Evolutionary conservation across 164 flowering plant genomes (phyloP).

Genomic region (Nymphaea thermarum): DNA sequence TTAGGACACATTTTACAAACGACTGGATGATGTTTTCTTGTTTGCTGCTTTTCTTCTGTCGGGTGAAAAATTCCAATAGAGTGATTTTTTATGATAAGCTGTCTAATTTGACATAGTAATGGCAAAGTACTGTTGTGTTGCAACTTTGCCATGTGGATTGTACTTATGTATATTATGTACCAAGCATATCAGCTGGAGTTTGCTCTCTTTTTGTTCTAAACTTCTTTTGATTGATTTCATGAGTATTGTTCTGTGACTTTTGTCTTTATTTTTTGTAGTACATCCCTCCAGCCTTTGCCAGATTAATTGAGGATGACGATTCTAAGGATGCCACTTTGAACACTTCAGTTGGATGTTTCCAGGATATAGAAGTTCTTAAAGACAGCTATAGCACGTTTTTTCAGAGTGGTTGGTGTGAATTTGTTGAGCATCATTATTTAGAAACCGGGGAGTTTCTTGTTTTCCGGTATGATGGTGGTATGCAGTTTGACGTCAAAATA

Average conservation of each 20-base stretch:
- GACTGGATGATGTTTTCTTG: no score
- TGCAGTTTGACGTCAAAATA: conserved; percentile 43
- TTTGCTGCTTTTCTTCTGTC: no score
- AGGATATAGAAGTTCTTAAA: conserved; percentile 34
- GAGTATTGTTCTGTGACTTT: no score
- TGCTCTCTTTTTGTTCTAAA: not conserved
- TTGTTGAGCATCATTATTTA: conserved; percentile 44
- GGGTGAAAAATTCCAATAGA: no score
- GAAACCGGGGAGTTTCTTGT: conserved; percentile 44
- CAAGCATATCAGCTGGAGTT: not conserved
- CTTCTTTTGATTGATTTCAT: not conserved
- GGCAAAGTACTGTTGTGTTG: no score
- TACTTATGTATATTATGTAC: no score
- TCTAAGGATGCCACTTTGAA: conserved; percentile 24
- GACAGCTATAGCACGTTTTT: conserved; percentile 21
- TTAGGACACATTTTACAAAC: no score
- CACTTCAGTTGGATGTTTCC: conserved; percentile 49
- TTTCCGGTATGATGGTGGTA: conserved; percentile 51
- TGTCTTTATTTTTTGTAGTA: conserved; percentile 8
- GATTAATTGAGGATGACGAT: conserved; percentile 8
- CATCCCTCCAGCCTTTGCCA: conserved; percentile 13
- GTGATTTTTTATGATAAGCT: no score
- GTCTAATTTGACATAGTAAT: no score
- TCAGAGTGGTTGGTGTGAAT: conserved; percentile 46
- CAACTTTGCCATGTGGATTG: no score